Evolutionary conservation across 495 filamentous ascomycete genomes (phyloP), one percentile per base, ranked within the genome.

Genomic region (Terfezia claveryi): DNA sequence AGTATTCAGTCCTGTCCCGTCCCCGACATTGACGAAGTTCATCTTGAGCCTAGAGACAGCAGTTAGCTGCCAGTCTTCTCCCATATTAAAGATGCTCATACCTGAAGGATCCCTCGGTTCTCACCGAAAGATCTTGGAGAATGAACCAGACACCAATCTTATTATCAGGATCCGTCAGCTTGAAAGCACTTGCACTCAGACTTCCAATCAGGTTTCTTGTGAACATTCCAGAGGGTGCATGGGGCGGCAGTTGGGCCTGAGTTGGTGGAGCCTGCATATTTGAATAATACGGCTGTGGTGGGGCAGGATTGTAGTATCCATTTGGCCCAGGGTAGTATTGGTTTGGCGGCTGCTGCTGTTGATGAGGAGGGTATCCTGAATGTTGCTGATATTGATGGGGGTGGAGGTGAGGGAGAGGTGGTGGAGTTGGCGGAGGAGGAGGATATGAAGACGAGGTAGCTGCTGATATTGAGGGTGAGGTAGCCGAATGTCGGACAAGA

Each of bases 131-230:
- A 72, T 98, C 91, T 68, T 95, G 91, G 44, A 96, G 72, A 57
- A 98, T 85, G 60, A 98, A 98, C 91, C 91, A 98, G 50, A 94
- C 87, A 10, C 87, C 87, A 56, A 86, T 81, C 66, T 87, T 83
- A 59, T 87, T 81, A 44, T 83, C 76, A 0, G 81, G 77, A 57
- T 98, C 87, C 0, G 77, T 80, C 53, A 98, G 73, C 51, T 83
- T 79, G 67, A 89, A 92, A 4, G 91, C 91, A 65, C 85, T 93
- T 50, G 87, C 88, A 50, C 83, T 81, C 27, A 94, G 72, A 64
- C 86, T 94, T 14, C 91, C 91, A 56, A 98, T 96, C 49, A 98
- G 76, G 63, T 98, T 98, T 52, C 91, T 71, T 0, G 91, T 95
- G 69, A 91, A 96, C 87, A 94, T 94, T 63, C 87, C 88, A 8